Evolutionary conservation across 768 basidiomycete species (phyloP).

Genomic region (Collybia sordida): DNA sequence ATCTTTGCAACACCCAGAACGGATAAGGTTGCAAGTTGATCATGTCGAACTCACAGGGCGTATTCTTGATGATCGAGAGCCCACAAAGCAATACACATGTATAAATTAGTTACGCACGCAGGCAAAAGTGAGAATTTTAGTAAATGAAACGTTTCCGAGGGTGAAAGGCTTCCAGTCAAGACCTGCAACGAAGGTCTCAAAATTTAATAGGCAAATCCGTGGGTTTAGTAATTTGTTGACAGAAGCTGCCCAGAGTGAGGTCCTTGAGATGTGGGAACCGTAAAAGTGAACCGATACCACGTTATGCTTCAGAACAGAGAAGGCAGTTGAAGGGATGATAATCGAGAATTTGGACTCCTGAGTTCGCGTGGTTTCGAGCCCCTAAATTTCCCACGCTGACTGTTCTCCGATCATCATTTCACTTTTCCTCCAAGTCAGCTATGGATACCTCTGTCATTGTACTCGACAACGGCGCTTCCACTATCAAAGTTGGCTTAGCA

Average conservation of each 20-base stretch:
- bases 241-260: too few species aligned
- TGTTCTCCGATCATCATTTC: neutral
- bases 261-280: too few species aligned
- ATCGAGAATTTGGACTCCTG: too few species aligned
- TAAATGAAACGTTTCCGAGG: neutral
- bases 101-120: neutral
- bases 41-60: constrained; percentile 59
- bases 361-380: too few species aligned
- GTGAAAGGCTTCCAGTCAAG: neutral
- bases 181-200: neutral
- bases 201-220: constrained; percentile 22
- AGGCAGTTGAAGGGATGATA: too few species aligned
- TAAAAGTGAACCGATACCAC: neutral
- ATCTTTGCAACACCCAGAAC: neutral
- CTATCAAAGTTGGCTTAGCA: constrained; percentile 73
- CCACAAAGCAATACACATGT: constrained; percentile 82
- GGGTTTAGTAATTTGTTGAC: constrained; percentile 17
- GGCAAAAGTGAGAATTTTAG: too few species aligned
- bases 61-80: constrained; percentile 75
- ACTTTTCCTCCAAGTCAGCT: neutral
- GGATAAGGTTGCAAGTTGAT: constrained; percentile 10
- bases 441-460: constrained; percentile 46
- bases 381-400: neutral
- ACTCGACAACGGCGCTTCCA: constrained; percentile 86
- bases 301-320: neutral